Conservation (phyloP, 2,329 filamentous ascomycete genomes). For the Curvularia sp. region DNA sequence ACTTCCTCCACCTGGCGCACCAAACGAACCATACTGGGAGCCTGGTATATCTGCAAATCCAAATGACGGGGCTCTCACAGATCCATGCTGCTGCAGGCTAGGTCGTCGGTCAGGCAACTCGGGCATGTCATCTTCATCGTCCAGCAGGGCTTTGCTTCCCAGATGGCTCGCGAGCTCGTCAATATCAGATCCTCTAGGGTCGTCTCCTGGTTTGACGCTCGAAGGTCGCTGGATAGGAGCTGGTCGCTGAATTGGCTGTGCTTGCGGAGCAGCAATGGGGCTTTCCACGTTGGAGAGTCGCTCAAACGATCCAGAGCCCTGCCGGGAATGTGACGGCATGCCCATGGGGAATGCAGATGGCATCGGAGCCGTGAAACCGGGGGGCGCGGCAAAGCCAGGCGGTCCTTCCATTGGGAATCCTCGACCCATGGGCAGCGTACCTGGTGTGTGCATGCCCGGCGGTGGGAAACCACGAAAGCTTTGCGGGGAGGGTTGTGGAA, state of each 20-base stretch:
- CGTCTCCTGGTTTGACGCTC: conserved; percentile 67
- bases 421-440: conserved; percentile 58
- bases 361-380: conserved; percentile 47
- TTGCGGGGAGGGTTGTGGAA: conserved; percentile 60
- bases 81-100: conserved; percentile 47
- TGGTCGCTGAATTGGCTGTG: conserved; percentile 80
- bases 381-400: conserved; percentile 49
- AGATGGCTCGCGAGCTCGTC: conserved; percentile 80
- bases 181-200: conserved; percentile 58
- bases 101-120: conserved; percentile 63
- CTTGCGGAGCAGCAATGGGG: conserved; percentile 56
- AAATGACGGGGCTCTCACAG: conserved; percentile 40
- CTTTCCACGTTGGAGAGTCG: conserved; percentile 64
- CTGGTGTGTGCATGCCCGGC: conserved; percentile 57
- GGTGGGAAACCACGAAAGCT: conserved; percentile 62
- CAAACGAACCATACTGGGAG: conserved; percentile 45
- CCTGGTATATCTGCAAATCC: conserved; percentile 45
- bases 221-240: conserved; percentile 87
- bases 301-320: conserved; percentile 71
- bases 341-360: conserved; percentile 49
- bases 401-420: conserved; percentile 63
- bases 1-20: conserved; percentile 40
- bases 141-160: conserved; percentile 86
- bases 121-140: conserved; percentile 64
- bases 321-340: conserved; percentile 71